phyloP scores from a whole-genome alignment of 257 asterid species.

The Apocynum venetum region DNA sequence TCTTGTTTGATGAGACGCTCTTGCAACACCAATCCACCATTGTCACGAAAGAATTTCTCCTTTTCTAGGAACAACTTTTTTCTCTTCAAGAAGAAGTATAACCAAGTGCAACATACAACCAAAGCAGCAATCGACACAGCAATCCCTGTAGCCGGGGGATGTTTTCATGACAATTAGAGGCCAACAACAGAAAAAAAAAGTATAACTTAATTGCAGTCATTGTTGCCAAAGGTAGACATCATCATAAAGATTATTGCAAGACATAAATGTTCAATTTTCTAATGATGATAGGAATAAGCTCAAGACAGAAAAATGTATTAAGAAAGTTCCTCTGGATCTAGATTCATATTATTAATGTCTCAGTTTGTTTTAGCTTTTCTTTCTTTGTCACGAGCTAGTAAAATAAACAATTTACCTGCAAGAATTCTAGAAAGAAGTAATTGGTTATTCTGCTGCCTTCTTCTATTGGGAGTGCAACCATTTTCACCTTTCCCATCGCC shows the following conservation, averaged over 20 bases:
- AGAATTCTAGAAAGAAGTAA: background rate
- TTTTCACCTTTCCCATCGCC: constrained; percentile 26
- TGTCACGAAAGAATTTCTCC: constrained; percentile 4
- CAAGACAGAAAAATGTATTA: too few relatives aligned
- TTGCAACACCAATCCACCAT: background rate
- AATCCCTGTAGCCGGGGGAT: background rate
- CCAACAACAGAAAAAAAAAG: background rate
- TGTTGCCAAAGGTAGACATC: too few relatives aligned
- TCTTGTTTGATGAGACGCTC: background rate
- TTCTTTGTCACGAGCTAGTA: too few relatives aligned
- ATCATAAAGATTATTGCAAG: too few relatives aligned
- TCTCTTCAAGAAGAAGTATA: background rate
- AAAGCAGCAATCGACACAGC: background rate
- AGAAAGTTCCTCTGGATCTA: too few relatives aligned
- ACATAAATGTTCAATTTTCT: too few relatives aligned
- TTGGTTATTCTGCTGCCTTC: background rate
- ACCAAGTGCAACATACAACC: background rate
- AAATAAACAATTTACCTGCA: background rate
- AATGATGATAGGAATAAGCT: too few relatives aligned
- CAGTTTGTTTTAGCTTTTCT: too few relatives aligned
- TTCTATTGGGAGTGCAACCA: background rate
- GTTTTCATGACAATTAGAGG: background rate
- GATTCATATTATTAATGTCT: too few relatives aligned
- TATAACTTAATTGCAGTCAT: too few relatives aligned
- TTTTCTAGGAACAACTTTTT: background rate